A percentile compares a stretch with the other conserved stretches of the same genome.
phyloP scores from a whole-genome alignment of 2,329 filamentous ascomycete species.

The Scedosporium aurantiacum region DNA sequence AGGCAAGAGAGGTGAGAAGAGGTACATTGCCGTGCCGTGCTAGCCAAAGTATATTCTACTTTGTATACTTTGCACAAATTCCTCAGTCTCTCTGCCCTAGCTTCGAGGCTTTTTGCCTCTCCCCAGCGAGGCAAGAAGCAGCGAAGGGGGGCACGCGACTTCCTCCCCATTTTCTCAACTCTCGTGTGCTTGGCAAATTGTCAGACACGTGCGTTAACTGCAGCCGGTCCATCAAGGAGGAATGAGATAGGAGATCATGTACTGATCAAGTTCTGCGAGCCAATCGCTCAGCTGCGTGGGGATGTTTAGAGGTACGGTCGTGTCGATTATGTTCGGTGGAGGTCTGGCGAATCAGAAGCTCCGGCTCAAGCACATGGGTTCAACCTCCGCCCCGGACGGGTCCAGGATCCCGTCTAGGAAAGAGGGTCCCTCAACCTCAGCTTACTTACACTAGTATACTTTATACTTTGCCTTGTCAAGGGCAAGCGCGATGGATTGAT shows the following conservation, averaged over 20 bases:
- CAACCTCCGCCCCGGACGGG: neutral
- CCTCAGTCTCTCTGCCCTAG: neutral
- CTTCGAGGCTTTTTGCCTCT: neutral
- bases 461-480: neutral
- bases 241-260: neutral
- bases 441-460: neutral
- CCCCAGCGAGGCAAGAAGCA: neutral
- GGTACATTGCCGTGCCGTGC: neutral
- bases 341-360: constrained; percentile 4
- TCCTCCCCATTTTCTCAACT: neutral
- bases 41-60: neutral
- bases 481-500: neutral
- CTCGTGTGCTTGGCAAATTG: neutral
- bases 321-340: neutral
- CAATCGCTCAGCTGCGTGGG: constrained; percentile 5
- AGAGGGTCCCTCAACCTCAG: neutral
- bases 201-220: neutral
- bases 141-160: neutral
- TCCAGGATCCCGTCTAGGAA: neutral
- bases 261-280: neutral
- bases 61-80: neutral
- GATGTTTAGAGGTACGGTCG: neutral
- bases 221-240: neutral
- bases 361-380: constrained; percentile 3
- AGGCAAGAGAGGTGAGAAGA: neutral